Evolutionary conservation across 1,284 basidiomycete species (phyloP).

Genomic region (Cystobasidium pallidum): DNA sequence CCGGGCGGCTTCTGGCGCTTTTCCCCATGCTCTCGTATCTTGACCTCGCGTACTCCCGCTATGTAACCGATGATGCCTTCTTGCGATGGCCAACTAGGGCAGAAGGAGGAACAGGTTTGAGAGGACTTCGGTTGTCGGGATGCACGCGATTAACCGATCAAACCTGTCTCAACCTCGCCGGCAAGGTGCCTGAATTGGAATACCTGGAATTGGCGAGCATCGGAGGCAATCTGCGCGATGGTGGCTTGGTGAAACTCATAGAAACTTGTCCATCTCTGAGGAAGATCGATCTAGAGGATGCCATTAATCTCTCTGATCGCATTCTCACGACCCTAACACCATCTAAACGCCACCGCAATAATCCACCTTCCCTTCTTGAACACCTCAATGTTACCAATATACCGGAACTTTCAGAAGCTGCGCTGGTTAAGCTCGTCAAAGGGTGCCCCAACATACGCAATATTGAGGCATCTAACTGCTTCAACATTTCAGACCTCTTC

Average conservation of each 20-base stretch:
- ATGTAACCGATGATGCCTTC: conserved; percentile 31
- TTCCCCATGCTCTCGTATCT: conserved; percentile 21
- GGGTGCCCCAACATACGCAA: conserved; percentile 17
- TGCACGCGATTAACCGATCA: conserved; percentile 36
- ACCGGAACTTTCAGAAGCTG: conserved; percentile 36
- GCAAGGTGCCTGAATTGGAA: conserved; percentile 21
- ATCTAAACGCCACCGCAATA: background rate
- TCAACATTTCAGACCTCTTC: conserved; percentile 14
- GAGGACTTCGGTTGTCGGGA: conserved; percentile 17
- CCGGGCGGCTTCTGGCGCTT: background rate
- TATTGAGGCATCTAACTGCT: conserved; percentile 28
- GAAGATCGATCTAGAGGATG: conserved; percentile 39
- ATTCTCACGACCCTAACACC: conserved; percentile 23
- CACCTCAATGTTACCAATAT: conserved; percentile 35
- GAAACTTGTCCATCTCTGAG: conserved; percentile 24
- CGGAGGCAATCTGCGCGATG: conserved; percentile 32
- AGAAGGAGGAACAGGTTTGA: background rate
- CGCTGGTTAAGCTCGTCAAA: conserved; percentile 23
- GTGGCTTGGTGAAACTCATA: conserved; percentile 34
- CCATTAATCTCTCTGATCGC: conserved; percentile 26
- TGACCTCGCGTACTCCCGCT: conserved; percentile 26
- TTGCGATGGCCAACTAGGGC: conserved; percentile 11
- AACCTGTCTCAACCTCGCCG: conserved; percentile 17
- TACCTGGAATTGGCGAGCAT: conserved; percentile 37
- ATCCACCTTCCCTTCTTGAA: conserved; percentile 16